Percentiles rank a stretch among this genome's conserved stretches.
phyloP scores from a whole-genome alignment of 805 yeast genomes.

The Candida tammaniensis region DNA sequence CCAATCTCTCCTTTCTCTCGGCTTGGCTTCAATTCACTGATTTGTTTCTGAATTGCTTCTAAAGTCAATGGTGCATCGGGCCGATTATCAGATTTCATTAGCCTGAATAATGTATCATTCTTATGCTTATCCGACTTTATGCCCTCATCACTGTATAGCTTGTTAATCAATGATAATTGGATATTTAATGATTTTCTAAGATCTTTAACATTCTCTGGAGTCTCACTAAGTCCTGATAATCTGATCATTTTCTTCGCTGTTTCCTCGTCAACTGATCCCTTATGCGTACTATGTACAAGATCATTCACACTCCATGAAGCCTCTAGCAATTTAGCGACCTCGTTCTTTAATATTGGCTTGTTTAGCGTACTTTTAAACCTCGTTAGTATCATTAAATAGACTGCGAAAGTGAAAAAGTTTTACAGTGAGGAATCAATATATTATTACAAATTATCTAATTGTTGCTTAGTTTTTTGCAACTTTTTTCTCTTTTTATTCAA shows the following conservation, averaged over 20 bases:
- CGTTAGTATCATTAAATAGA: too few species aligned
- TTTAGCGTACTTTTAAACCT: conserved; percentile 3
- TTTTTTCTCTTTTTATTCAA: conserved; percentile 68
- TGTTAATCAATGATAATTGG: conserved; percentile 36
- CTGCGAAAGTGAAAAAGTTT: too few species aligned
- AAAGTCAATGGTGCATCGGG: conserved; percentile 24
- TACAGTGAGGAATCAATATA: too few species aligned
- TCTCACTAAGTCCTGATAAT: conserved; percentile 32
- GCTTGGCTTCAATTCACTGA: conserved; percentile 11
- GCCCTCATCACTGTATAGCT: conserved; percentile 25
- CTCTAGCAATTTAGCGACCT: conserved; percentile 5
- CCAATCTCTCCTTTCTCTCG: conserved; percentile 24
- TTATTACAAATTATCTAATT: conserved; percentile 22
- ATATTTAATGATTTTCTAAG: conserved; percentile 26
- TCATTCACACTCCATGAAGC: conserved; percentile 19
- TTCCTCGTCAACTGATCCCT: conserved; percentile 3
- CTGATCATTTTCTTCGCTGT: conserved; percentile 24
- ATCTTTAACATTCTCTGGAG: conserved; percentile 14
- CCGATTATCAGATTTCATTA: conserved; percentile 32
- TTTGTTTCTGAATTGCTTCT: conserved; percentile 13
- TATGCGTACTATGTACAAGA: conserved; percentile 9
- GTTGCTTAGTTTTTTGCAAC: conserved; percentile 59
- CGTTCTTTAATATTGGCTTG: conserved; percentile 7
- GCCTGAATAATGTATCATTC: conserved; percentile 28
- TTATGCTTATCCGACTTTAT: conserved; percentile 9